Conservation (phyloP, 2,329 filamentous ascomycete species). For the Aspergillus latus region DNA sequence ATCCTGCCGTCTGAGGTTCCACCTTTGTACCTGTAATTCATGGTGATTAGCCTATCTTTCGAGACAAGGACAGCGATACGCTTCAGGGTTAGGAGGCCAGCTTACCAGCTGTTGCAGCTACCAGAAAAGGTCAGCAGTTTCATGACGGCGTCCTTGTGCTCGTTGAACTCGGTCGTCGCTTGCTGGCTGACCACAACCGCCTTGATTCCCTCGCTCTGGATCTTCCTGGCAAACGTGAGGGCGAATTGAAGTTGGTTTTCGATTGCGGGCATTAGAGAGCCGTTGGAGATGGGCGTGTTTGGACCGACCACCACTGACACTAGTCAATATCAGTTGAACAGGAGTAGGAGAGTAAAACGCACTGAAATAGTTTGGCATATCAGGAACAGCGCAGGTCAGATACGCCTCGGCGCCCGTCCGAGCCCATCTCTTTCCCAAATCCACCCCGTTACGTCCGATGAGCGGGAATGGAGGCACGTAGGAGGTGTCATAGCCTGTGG, state of each 20-base stretch:
- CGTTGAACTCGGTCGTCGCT: conserved; percentile 18
- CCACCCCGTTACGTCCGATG: conserved; percentile 16
- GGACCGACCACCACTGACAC: conserved; percentile 47
- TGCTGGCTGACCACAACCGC: conserved; percentile 43
- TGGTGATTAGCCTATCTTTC: too few relatives aligned
- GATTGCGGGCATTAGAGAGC: conserved; percentile 53
- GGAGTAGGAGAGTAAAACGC: neutral
- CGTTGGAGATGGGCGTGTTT: conserved; percentile 53
- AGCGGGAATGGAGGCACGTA: conserved; percentile 27
- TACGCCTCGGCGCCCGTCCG: conserved; percentile 26
- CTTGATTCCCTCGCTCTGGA: conserved; percentile 52
- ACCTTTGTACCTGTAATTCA: conserved; percentile 1
- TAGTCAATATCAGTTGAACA: neutral
- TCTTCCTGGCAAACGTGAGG: conserved; percentile 42
- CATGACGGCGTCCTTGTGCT: conserved; percentile 50
- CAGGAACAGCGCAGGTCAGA: conserved; percentile 20
- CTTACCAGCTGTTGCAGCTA: neutral
- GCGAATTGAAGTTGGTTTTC: conserved; percentile 56
- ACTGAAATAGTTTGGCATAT: conserved; percentile 30
- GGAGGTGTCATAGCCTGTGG: conserved; percentile 10
- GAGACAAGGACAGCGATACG: too few relatives aligned
- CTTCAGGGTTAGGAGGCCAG: too few relatives aligned
- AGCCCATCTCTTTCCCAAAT: conserved; percentile 18
- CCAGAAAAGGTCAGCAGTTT: conserved; percentile 1
- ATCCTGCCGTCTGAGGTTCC: conserved; percentile 8